phyloP scores from a whole-genome alignment of 2,329 filamentous ascomycete genomes.

The Ascosphaera apis region DNA sequence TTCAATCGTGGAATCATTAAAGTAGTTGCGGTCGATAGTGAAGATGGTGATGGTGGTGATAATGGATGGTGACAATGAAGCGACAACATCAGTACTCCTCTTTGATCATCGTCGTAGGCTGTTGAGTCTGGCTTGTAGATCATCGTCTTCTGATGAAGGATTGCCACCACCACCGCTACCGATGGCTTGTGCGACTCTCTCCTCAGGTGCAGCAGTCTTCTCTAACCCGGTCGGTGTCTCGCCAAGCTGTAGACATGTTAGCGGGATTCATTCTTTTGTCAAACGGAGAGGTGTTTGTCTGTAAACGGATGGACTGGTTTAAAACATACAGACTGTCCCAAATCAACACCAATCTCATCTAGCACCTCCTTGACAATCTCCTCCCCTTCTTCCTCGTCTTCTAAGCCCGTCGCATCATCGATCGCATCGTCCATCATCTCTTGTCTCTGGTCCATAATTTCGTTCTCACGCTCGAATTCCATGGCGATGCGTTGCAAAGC shows the following conservation, averaged over 20 bases:
- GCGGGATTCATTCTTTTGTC: slow-evolving; percentile 7
- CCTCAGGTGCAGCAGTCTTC: slow-evolving; percentile 46
- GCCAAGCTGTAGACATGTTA: slow-evolving; percentile 40
- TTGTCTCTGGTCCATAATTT: slow-evolving; percentile 96
- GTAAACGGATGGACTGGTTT: too few relatives aligned
- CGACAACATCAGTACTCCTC: too few relatives aligned
- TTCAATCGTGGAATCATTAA: too few relatives aligned
- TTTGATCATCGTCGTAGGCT: slow-evolving; percentile 40
- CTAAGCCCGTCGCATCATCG: slow-evolving; percentile 81
- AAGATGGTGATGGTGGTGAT: too few relatives aligned
- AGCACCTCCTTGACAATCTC: slow-evolving; percentile 92
- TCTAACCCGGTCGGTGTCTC: slow-evolving; percentile 76
- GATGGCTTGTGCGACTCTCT: slow-evolving; percentile 66
- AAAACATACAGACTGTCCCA: slow-evolving; percentile 59
- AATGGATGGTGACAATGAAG: too few relatives aligned
- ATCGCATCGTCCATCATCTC: slow-evolving; percentile 99
- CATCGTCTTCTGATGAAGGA: slow-evolving; percentile 48
- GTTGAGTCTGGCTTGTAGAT: slow-evolving; percentile 79
- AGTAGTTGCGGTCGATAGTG: too few relatives aligned
- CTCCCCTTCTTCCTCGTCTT: slow-evolving; percentile 84
- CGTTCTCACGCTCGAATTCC: slow-evolving; percentile 98
- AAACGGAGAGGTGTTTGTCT: too few relatives aligned
- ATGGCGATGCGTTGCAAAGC: slow-evolving; percentile 89
- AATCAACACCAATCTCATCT: slow-evolving; percentile 88
- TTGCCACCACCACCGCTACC: slow-evolving; percentile 37